Conservation (phyloP, 73 alveolate species). For the Symbiodinium natans region DNA sequence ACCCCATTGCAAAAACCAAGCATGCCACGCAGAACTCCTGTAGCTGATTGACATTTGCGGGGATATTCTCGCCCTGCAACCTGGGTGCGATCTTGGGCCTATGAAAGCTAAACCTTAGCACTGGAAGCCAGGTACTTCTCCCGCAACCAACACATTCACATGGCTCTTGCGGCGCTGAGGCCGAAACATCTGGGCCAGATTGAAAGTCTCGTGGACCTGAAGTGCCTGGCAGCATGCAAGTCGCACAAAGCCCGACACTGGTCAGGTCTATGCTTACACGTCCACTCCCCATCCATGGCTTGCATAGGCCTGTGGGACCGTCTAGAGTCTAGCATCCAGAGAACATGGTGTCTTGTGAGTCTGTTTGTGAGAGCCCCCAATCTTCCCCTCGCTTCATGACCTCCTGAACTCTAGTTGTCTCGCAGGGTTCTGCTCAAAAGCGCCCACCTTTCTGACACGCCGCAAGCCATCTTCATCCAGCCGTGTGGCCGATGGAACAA, state of each 20-base stretch:
- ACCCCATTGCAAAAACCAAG: too few species aligned
- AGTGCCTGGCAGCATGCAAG: constrained; percentile 36
- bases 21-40: too few species aligned
- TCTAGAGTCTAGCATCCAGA: neutral
- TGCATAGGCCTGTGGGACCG: neutral
- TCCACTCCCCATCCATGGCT: neutral
- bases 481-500: constrained; percentile 48
- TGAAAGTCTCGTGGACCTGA: constrained; percentile 77
- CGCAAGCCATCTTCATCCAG: constrained; percentile 67
- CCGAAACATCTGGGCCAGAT: constrained; percentile 56
- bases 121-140: too few species aligned
- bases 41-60: constrained; percentile 48
- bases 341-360: too few species aligned
- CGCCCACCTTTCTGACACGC: constrained; percentile 41
- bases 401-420: too few species aligned
- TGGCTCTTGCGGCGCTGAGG: too few species aligned
- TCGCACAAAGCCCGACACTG: neutral
- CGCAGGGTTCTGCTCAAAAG: too few species aligned
- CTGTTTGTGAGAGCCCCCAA: too few species aligned
- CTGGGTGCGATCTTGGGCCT: neutral
- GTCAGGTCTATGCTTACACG: neutral
- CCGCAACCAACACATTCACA: too few species aligned
- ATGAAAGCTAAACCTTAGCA: neutral
- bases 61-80: constrained; percentile 85
- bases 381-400: too few species aligned